phyloP scores from a whole-genome alignment of 129 eudicot species.

The Rutidosis leptorrhynchoides region DNA sequence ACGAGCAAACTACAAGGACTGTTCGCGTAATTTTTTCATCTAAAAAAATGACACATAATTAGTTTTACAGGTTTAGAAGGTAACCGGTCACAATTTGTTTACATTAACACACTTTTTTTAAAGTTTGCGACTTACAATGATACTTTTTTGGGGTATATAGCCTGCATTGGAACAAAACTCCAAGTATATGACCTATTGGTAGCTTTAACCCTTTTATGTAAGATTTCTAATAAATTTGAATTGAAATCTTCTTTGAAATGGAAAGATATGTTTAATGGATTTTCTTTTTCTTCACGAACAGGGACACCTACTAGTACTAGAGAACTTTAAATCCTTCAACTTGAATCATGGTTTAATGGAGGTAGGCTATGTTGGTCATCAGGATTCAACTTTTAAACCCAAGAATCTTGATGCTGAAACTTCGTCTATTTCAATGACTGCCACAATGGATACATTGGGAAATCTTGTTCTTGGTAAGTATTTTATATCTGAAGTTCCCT shows the following conservation, averaged over 20 bases:
- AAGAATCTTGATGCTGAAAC: conserved; percentile 40
- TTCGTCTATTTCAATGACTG: conserved; percentile 87
- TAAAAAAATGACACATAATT: too few species aligned
- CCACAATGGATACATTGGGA: conserved; percentile 76
- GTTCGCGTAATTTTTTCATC: too few species aligned
- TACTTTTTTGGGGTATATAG: too few species aligned
- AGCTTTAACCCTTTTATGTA: too few species aligned
- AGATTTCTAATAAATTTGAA: too few species aligned
- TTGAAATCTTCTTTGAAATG: neutral
- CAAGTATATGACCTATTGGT: too few species aligned
- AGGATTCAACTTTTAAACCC: conserved; percentile 39
- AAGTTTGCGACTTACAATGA: too few species aligned
- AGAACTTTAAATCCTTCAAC: conserved; percentile 57
- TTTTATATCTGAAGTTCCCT: conserved; percentile 7
- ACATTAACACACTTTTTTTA: too few species aligned
- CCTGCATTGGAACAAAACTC: too few species aligned
- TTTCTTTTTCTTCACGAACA: conserved; percentile 28
- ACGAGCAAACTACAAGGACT: too few species aligned
- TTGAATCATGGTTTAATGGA: conserved; percentile 96
- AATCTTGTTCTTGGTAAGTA: conserved; percentile 79
- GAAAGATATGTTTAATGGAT: conserved; percentile 2
- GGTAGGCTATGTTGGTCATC: conserved; percentile 72
- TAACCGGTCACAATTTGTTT: too few species aligned
- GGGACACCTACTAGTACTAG: conserved; percentile 84
- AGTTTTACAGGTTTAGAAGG: too few species aligned